Evolutionary conservation across 495 filamentous ascomycete species (phyloP).

Genomic region (Penicillium psychrofluorescens): DNA sequence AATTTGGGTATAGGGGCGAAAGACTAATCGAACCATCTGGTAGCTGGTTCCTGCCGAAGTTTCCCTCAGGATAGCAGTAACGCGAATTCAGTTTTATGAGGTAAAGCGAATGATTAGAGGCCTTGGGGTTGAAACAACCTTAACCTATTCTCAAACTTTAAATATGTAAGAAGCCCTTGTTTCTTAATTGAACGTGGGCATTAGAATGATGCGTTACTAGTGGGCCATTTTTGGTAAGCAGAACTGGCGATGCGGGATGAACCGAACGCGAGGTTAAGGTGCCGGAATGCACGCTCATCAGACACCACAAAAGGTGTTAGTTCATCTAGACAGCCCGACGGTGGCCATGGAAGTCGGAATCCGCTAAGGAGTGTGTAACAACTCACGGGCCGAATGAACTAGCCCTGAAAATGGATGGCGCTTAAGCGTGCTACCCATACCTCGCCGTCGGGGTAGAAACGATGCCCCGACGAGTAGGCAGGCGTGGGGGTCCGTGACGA

Average conservation of each 20-base stretch:
- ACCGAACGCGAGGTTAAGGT: constrained; percentile 66
- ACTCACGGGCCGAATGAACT: constrained; percentile 58
- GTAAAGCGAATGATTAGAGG: constrained; percentile 76
- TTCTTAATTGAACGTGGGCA: constrained; percentile 61
- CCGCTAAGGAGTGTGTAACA: constrained; percentile 57
- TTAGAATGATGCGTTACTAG: constrained; percentile 59
- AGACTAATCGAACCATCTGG: constrained; percentile 63
- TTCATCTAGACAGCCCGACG: constrained; percentile 57
- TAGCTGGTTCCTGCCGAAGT: constrained; percentile 50
- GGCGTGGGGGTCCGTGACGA: constrained; percentile 50
- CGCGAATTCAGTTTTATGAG: constrained; percentile 64
- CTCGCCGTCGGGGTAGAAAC: constrained; percentile 53
- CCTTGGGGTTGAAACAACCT: constrained; percentile 65
- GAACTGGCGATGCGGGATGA: constrained; percentile 63
- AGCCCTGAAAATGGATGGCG: constrained; percentile 60
- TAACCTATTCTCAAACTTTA: constrained; percentile 74
- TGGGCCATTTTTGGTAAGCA: constrained; percentile 67
- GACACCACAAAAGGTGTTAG: constrained; percentile 61
- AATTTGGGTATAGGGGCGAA: constrained; percentile 57
- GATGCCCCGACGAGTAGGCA: constrained; percentile 49
- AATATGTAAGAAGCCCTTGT: constrained; percentile 70
- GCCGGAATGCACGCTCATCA: constrained; percentile 65
- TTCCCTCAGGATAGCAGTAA: constrained; percentile 72
- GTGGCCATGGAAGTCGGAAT: constrained; percentile 61
- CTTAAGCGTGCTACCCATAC: constrained; percentile 62